phyloP scores from a whole-genome alignment of 2,329 filamentous ascomycete species.

The Sporothrix curviconia region DNA sequence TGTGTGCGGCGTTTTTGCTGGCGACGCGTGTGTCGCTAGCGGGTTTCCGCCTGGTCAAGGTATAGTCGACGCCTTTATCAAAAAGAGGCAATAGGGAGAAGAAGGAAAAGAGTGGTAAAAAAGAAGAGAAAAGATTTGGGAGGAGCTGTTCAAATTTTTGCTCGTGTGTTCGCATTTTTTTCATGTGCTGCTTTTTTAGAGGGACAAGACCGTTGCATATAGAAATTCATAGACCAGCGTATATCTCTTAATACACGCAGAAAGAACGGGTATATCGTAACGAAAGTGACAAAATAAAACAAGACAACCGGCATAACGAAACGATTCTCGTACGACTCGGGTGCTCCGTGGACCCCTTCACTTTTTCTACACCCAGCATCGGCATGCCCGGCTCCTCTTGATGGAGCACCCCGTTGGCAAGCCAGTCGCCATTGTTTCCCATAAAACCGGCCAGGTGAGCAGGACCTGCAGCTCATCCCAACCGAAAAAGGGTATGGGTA shows the following conservation, averaged over 20 bases:
- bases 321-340: too few species aligned
- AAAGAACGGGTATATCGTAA: too few species aligned
- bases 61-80: too few species aligned
- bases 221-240: too few species aligned
- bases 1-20: too few species aligned
- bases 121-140: background rate
- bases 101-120: background rate
- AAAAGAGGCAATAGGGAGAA: too few species aligned
- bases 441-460: background rate
- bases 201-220: too few species aligned
- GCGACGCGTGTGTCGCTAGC: background rate
- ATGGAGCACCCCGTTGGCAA: background rate
- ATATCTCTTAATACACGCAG: too few species aligned
- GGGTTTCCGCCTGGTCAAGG: background rate
- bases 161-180: background rate
- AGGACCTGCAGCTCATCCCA: background rate
- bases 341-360: too few species aligned
- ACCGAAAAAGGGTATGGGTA: background rate
- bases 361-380: background rate
- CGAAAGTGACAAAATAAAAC: background rate
- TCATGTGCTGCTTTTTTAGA: too few species aligned
- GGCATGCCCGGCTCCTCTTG: background rate
- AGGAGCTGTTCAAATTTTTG: background rate
- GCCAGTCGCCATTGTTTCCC: background rate
- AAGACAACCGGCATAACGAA: background rate